Percentiles rank a stretch among this genome's conserved stretches.
These are phyloP conservation scores for Russula emetica DNA, from an alignment of 768 basidiomycete species.

Conservation along the genomic window DNA sequence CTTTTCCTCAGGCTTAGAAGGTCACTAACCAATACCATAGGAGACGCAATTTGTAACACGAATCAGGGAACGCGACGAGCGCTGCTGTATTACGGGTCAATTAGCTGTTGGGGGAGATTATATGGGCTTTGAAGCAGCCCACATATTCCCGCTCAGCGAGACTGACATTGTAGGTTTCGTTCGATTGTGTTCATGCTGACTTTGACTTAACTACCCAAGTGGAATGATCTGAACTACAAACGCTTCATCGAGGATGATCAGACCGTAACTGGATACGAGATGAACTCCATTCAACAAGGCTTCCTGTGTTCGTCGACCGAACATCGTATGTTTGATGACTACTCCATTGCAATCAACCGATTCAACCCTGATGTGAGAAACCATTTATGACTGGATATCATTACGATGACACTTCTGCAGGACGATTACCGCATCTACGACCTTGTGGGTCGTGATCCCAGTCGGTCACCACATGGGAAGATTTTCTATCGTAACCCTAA, in stretches of 20 bases:
- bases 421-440: slow-evolving; percentile 7
- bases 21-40: not conserved
- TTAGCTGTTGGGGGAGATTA: not conserved
- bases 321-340: slow-evolving; percentile 4
- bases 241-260: not conserved
- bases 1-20: no score
- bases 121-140: not conserved
- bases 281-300: slow-evolving; percentile 5
- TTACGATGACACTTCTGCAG: not conserved
- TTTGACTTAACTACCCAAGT: not conserved
- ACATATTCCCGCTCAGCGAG: slow-evolving; percentile 1
- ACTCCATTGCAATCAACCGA: not conserved
- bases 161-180: not conserved
- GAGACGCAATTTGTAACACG: not conserved
- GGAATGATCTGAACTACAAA: not conserved
- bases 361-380: not conserved
- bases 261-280: not conserved
- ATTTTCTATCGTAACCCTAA: not conserved
- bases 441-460: not conserved
- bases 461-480: not conserved
- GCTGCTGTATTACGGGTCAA: slow-evolving; percentile 5
- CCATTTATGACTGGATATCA: not conserved
- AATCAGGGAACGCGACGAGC: not conserved
- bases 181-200: not conserved
- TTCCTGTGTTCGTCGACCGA: slow-evolving; percentile 1